Base-by-base conservation (phyloP, 495 filamentous ascomycete species). In the Parathielavia hyrcaniae region DNA sequence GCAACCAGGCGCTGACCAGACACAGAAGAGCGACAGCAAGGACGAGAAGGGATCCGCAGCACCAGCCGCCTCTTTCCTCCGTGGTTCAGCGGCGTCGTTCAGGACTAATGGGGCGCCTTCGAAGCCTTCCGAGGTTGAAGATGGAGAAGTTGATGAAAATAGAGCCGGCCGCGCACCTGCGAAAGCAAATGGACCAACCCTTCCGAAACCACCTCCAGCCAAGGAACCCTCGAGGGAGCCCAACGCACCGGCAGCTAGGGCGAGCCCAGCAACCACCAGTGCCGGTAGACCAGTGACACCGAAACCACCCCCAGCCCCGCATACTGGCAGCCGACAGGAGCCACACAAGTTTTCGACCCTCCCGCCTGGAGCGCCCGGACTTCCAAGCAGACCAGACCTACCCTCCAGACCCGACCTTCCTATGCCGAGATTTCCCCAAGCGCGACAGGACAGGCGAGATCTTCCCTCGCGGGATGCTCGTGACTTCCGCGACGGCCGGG, bases 131-230 rank as follows among this genome's bases (percentile, higher is more conserved):
- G 88, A 91, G 64, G 86, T 86, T 50, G 88, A 90, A 67, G 87
- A 90, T 71, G 88, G 87, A 23, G 88, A 91, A 64, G 86, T 90
- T 35, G 84, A 87, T 63, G 85, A 90, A 70, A 77, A 76, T 13
- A 85, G 81, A 61, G 55, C 50, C 16, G 39, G 58, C 9, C 65
- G 53, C 14, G 20, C 50, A n/a, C 20, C 39, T 23, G 71, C 52
- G 46, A 56, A 52, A 58, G 14, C 57, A 20, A 58, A 44, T 32
- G 51, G 59, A 6, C 48, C 47, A 40, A 59, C 20, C 30, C 55
- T 51, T 1, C 54, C 55, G 40, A 62, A 43, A 38, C 57, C 60
- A 36, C 43, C 44, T 34, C 51, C 63, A 16, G 23, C 58, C 36
- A 58, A 55, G 38, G 67, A 69, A 14, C 19, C 60, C 2, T 30